Evolutionary conservation across 805 yeast genomes (phyloP).

Genomic region (Candida broadrunensis): DNA sequence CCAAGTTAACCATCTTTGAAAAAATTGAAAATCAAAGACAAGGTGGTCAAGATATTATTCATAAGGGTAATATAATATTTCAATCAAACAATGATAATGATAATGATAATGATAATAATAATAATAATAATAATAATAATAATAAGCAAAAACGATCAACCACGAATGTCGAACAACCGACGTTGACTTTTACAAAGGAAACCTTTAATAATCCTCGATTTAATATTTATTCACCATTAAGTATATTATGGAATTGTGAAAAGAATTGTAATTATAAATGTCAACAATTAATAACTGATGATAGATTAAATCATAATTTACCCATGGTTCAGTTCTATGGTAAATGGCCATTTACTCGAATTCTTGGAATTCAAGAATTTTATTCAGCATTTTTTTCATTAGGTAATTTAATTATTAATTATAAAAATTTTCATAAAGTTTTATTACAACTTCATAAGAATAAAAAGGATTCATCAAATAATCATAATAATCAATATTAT

Average conservation of each 20-base stretch:
- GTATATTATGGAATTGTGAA: conserved; percentile 29
- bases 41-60: not conserved
- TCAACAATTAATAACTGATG: conserved; percentile 29
- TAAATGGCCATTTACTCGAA: conserved; percentile 41
- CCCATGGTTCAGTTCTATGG: conserved; percentile 40
- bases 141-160: not conserved
- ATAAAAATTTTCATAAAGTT: conserved; percentile 24
- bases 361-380: conserved; percentile 36
- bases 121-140: too few species aligned
- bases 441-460: conserved; percentile 20
- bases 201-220: not conserved
- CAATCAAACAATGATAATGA: not conserved
- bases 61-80: not conserved
- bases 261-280: conserved; percentile 40
- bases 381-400: conserved; percentile 32
- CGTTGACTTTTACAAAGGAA: not conserved
- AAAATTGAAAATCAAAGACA: not conserved
- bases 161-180: not conserved
- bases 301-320: conserved; percentile 14
- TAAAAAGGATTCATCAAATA: conserved; percentile 6
- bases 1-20: not conserved
- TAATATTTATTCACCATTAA: not conserved
- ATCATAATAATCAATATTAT: conserved; percentile 5
- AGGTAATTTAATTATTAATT: conserved; percentile 34
- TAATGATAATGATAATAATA: too few species aligned